Percentiles rank a stretch among this genome's conserved stretches.
Evolutionary conservation across 2,329 filamentous ascomycete species (phyloP).

Genomic region (Trichoderma cornu-damae): DNA sequence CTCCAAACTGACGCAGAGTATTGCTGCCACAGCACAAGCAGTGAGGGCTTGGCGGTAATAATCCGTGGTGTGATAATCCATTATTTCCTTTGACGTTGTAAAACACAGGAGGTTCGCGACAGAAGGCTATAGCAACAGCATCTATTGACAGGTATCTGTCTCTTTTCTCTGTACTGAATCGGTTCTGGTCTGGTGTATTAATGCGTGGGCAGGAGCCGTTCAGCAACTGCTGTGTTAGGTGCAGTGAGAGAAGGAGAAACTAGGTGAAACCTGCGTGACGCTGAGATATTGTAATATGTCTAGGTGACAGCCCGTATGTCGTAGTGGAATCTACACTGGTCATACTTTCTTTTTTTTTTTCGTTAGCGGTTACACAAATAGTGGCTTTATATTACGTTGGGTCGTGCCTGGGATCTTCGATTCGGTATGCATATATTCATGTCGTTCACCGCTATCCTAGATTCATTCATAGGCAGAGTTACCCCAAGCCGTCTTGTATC

Average conservation of each 20-base stretch:
- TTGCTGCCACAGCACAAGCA: not conserved
- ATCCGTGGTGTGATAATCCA: not conserved
- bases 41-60: not conserved
- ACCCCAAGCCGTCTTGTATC: no score
- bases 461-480: no score
- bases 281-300: not conserved
- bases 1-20: not conserved
- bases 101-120: not conserved
- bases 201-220: not conserved
- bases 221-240: not conserved
- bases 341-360: not conserved
- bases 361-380: no score
- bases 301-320: not conserved
- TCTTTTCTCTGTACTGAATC: not conserved
- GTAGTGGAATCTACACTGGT: not conserved
- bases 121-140: not conserved
- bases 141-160: not conserved
- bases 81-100: not conserved
- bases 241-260: not conserved
- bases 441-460: no score
- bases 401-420: no score
- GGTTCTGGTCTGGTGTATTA: not conserved
- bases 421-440: no score
- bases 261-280: not conserved
- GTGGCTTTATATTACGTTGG: no score